A percentile compares a stretch with the other conserved stretches of the same genome.
Conservation (phyloP, 2,329 filamentous ascomycete genomes). For the Onygena corvina region DNA sequence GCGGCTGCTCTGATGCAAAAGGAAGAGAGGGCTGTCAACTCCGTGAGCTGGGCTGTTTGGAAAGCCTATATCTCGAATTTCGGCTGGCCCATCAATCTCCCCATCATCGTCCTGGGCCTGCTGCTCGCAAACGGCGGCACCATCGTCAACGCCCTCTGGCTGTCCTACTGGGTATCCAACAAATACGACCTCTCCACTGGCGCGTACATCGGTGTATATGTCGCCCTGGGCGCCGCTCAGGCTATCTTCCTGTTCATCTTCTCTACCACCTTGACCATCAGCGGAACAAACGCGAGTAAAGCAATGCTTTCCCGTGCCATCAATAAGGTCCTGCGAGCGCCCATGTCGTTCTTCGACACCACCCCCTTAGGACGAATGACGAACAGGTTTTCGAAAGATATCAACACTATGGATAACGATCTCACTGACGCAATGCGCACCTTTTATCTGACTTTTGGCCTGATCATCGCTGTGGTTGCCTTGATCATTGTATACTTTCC, state of each 20-base stretch:
- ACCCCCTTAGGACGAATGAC: constrained; percentile 91
- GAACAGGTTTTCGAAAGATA: constrained; percentile 89
- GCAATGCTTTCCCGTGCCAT: constrained; percentile 72
- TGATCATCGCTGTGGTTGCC: constrained; percentile 71
- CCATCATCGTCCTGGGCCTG: constrained; percentile 52
- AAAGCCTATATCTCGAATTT: constrained; percentile 64
- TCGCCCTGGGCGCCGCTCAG: constrained; percentile 58
- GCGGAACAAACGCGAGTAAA: constrained; percentile 71
- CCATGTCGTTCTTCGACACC: constrained; percentile 90
- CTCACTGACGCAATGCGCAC: constrained; percentile 82
- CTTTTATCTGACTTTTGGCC: constrained; percentile 74
- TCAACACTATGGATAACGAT: constrained; percentile 93
- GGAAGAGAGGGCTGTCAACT: constrained; percentile 53
- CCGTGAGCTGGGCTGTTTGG: constrained; percentile 72
- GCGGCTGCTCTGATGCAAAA: constrained; percentile 34
- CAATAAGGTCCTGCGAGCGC: constrained; percentile 55
- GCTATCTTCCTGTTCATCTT: constrained; percentile 68
- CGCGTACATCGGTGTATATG: constrained; percentile 58
- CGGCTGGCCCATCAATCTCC: constrained; percentile 51
- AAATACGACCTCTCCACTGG: constrained; percentile 55
- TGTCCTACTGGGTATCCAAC: constrained; percentile 84
- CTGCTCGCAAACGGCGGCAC: constrained; percentile 68
- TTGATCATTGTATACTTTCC: constrained; percentile 93
- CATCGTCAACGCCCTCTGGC: constrained; percentile 79
- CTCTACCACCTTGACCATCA: constrained; percentile 62